phyloP scores from a whole-genome alignment of 345 rosid species.

The Gossypium australe region DNA sequence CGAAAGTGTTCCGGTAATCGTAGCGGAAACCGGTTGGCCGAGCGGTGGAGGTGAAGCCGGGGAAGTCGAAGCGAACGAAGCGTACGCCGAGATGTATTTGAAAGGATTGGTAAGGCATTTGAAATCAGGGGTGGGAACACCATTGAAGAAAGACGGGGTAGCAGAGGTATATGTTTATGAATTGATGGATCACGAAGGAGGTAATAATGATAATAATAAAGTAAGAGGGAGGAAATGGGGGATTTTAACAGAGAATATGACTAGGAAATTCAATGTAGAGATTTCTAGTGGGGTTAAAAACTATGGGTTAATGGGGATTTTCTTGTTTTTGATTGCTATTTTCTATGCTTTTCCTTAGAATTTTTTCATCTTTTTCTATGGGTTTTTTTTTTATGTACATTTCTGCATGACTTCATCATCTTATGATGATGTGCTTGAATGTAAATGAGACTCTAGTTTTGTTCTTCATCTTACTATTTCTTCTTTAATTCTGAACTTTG shows the following conservation, averaged over 20 bases:
- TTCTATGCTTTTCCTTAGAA: neutral
- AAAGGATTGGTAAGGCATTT: slow-evolving; percentile 61
- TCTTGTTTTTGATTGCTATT: neutral
- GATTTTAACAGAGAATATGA: slow-evolving; percentile 58
- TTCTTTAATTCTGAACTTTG: neutral
- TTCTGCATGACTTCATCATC: too few species aligned
- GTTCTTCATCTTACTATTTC: neutral
- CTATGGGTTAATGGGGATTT: slow-evolving; percentile 7
- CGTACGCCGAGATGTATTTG: slow-evolving; percentile 58
- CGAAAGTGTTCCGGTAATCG: slow-evolving; percentile 65
- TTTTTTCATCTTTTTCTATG: too few species aligned
- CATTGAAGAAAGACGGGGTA: slow-evolving; percentile 76
- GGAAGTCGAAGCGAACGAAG: slow-evolving; percentile 68
- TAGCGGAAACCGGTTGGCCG: slow-evolving; percentile 97
- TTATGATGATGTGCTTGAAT: neutral
- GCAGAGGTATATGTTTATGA: slow-evolving; percentile 66
- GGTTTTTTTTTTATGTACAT: neutral
- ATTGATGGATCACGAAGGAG: slow-evolving; percentile 51
- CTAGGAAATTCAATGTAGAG: slow-evolving; percentile 50
- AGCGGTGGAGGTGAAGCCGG: slow-evolving; percentile 44
- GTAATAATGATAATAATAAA: slow-evolving; percentile 39
- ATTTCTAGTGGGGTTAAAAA: slow-evolving; percentile 29
- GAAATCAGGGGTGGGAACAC: slow-evolving; percentile 64
- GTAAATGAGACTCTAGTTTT: neutral
- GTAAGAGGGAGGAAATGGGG: slow-evolving; percentile 63